Base-by-base conservation (phyloP, 2,329 filamentous ascomycete genomes). In the Aspergillus transmontanensis region DNA sequence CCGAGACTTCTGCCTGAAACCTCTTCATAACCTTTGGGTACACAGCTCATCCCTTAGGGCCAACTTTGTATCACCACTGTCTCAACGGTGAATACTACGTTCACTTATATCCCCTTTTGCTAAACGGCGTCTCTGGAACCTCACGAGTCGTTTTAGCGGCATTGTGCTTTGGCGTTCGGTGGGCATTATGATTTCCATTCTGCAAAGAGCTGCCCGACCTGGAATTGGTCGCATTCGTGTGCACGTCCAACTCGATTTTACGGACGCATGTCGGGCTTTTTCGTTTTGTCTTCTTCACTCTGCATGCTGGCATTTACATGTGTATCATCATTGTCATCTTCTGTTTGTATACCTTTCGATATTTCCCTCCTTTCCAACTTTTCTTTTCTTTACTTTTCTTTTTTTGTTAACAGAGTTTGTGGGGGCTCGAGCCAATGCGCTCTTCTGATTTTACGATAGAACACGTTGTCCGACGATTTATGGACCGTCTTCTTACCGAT, bases 151-250 rank as follows among this genome's bases (percentile, higher is more conserved):
- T 59, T 59, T 61, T 61, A 65, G 58, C 58, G 58, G 58, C 58
- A 65, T 63, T 63, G 36, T 63, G 45, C 58, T 72, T 62, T 66
- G 73, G 72, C 58, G 64, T 64, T 64, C 28, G 48, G 48, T 21
- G 28, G 48, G 4, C 28, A 51, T 51, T 23, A 51, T 34, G 48
- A 51, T 51, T 51, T 30, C n/a, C 28, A 21, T 51, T 51, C 19
- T 34, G 48, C 30, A n/a, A 34, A 32, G 16, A 51, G 48, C 48
- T 51, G 28, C 7, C 48, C 48, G 48, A 34, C 28, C 48, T 51
- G 28, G 48, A 32, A n/a, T 32, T n/a, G 26, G 46, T 51, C 48
- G 48, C 46, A 50, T 30, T 30, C 26, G 48, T 19, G 23, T 51
- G 19, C 48, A 28, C 48, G 28, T 34, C 48, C 28, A 21, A 28